Base-by-base conservation (phyloP, 2,329 filamentous ascomycete genomes). In the Monosporascus cannonballus region DNA sequence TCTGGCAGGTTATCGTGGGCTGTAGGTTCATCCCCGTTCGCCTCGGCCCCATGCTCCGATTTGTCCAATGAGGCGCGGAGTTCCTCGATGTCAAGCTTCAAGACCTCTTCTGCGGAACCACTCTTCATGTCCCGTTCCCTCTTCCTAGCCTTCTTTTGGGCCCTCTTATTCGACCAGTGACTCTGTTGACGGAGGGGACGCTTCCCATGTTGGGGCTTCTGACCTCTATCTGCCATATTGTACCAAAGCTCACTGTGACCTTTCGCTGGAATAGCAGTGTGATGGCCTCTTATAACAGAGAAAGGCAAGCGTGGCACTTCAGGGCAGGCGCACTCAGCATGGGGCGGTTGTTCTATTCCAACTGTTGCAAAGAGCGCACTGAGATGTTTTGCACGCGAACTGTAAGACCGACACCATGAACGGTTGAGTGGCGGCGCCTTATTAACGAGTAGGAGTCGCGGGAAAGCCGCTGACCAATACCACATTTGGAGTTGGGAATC, bases 81-180 rank as follows among this genome's bases (percentile, higher is more conserved):
- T 3, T 75, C 73, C 49, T 81, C 73, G 47, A 90, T 76, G 64
- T 90, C 87, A 48, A 77, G 69, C 48, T 79, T 72, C 46, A 90
- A 73, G 47, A 90, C 82, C 63, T 90, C 84, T 55, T 90, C 86
- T 20, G 76, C 74, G 0, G 83, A 82, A 8, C 83, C 85, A 56
- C 80, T 80, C 42, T 79, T 80, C 56, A 79, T 85, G 59, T 80
- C 79, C 56, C 77, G 76, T 63, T 82, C 78, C 52, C 77, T 76
- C 75, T 81, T 83, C 39, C 68, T 67, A 39, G 75, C 75, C 67
- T 80, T 81, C 61, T 79, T 79, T 50, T 71, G 66, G 58, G 73
- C 71, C 61, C 49, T 52, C 49, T 61, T 59, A n/a, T 59, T 57
- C 34, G 51, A 51, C n/a, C 14, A 51, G 9, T 55, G 52, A 22